Evolutionary conservation across 768 basidiomycete species (phyloP).

Genomic region (Lenzites betulinus): DNA sequence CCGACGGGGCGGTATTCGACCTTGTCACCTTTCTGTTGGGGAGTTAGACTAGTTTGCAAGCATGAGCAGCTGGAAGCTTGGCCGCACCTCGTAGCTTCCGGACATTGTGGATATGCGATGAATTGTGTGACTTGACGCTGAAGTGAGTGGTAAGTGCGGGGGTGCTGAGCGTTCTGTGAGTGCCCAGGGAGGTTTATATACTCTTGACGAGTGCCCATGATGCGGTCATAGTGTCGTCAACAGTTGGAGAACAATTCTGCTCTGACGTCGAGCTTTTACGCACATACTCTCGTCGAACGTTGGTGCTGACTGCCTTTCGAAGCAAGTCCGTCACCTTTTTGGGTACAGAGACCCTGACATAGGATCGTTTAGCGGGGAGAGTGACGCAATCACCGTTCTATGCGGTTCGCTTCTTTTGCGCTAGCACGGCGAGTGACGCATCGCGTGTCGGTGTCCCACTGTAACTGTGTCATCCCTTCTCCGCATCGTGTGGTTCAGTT

Average conservation of each 20-base stretch:
- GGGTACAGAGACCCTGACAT: not conserved
- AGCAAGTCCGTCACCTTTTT: not conserved
- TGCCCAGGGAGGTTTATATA: not conserved
- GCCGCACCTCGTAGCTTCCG: not conserved
- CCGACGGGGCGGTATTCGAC: conserved; percentile 49
- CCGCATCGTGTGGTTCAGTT: no score
- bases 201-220: not conserved
- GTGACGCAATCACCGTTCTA: conserved; percentile 11
- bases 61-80: no score
- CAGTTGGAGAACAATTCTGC: no score
- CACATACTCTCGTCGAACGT: no score
- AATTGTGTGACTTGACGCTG: no score
- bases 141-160: no score
- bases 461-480: no score
- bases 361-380: not conserved
- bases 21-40: conserved; percentile 38
- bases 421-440: not conserved
- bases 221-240: conserved; percentile 16
- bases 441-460: no score
- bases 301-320: not conserved
- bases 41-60: not conserved
- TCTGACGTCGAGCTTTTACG: not conserved
- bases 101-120: not conserved
- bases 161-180: not conserved
- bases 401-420: not conserved